Evolutionary conservation across 352 stramenopile species (phyloP).

Genomic region (Phytophthora cactorum): DNA sequence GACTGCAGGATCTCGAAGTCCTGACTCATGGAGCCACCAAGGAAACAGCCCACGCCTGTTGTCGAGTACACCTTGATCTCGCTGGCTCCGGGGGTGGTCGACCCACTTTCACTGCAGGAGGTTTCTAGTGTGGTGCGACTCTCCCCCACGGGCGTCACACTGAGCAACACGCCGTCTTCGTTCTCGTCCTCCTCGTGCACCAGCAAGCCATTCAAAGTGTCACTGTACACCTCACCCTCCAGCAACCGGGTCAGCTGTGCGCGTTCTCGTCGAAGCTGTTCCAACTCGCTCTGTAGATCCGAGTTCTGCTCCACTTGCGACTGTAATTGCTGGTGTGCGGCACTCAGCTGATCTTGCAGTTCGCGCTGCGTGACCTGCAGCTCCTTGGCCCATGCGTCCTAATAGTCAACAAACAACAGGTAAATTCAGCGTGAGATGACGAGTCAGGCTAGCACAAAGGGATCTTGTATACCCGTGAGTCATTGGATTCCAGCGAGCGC

Average conservation of each 20-base stretch:
- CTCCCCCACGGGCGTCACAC: conserved; percentile 54
- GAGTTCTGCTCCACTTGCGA: conserved; percentile 78
- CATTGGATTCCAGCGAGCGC: conserved; percentile 82
- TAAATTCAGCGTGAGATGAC: conserved; percentile 13
- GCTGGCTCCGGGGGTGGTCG: conserved; percentile 1
- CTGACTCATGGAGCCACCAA: conserved; percentile 65
- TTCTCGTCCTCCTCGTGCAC: conserved; percentile 82
- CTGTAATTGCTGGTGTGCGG: conserved; percentile 72
- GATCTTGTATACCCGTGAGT: conserved; percentile 79
- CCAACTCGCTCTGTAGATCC: conserved; percentile 70
- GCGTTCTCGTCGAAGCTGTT: conserved; percentile 71
- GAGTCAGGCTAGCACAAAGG: conserved; percentile 22
- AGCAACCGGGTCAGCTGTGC: conserved; percentile 59
- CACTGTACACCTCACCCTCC: conserved; percentile 81
- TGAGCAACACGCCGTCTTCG: conserved; percentile 80
- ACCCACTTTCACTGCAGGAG: conserved; percentile 1
- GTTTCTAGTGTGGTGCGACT: conserved; percentile 27
- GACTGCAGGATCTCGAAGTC: conserved; percentile 81
- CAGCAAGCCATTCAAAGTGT: conserved; percentile 61
- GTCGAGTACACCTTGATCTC: conserved; percentile 37
- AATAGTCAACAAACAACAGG: conserved; percentile 7
- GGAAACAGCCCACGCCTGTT: conserved; percentile 46
- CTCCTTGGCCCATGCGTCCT: conserved; percentile 88
- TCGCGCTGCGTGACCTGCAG: conserved; percentile 82
- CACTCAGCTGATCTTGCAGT: conserved; percentile 69